Percentiles rank a stretch among this genome's conserved stretches.
These are phyloP conservation scores for Zostera marina DNA, from an alignment of 116 monocot species.

Conservation along the genomic window DNA sequence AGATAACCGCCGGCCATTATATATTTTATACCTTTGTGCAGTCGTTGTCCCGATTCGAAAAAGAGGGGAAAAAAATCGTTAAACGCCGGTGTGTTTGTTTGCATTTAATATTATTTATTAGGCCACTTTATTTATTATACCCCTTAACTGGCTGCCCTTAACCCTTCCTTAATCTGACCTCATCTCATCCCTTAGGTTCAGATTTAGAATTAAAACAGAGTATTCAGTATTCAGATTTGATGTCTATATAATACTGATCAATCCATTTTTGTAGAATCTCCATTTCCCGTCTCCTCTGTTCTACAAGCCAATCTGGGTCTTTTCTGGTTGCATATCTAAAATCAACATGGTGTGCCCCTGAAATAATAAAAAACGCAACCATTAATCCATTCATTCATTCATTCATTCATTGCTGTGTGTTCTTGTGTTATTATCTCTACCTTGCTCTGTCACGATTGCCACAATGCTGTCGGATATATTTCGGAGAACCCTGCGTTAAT, in stretches of 20 bases:
- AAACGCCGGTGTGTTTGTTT: not conserved
- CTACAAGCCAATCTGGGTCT: conserved; percentile 65
- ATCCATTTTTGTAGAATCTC: conserved; percentile 69
- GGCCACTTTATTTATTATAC: too few relatives aligned
- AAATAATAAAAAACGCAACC: not conserved
- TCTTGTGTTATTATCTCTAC: conserved; percentile 12
- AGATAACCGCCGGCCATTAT: conserved; percentile 7
- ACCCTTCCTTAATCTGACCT: too few relatives aligned
- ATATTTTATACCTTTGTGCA: not conserved
- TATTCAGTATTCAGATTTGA: not conserved
- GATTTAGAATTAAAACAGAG: too few relatives aligned
- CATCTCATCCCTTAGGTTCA: too few relatives aligned
- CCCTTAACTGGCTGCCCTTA: too few relatives aligned
- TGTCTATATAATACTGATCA: conserved; percentile 30
- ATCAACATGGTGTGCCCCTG: conserved; percentile 94
- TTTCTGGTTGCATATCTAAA: conserved; percentile 55
- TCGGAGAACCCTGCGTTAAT: conserved; percentile 48
- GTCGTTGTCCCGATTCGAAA: not conserved
- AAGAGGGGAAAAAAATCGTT: not conserved
- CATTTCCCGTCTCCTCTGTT: conserved; percentile 59
- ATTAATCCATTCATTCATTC: not conserved
- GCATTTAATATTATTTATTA: too few relatives aligned
- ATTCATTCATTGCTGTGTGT: not conserved
- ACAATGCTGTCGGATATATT: conserved; percentile 73
- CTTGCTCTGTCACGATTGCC: conserved; percentile 74